Conservation (phyloP, 306 rosid genomes). For the Casuarina glauca region DNA sequence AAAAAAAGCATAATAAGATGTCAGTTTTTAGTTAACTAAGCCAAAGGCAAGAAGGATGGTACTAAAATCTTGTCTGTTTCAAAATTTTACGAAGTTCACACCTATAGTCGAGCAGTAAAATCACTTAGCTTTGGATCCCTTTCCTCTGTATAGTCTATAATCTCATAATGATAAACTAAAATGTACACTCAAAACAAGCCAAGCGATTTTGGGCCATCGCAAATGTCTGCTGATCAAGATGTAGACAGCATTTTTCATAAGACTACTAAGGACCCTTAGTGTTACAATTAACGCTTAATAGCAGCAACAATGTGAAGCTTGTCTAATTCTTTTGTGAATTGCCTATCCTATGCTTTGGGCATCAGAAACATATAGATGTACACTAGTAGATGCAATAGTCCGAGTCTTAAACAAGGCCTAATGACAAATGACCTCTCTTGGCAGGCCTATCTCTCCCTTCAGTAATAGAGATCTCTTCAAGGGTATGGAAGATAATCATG, state of each 20-base stretch:
- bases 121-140: not conserved
- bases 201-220: not conserved
- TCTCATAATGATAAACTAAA: not conserved
- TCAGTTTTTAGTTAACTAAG: conserved; percentile 7
- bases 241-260: not conserved
- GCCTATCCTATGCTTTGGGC: not conserved
- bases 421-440: not conserved
- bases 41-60: too few relatives aligned
- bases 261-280: not conserved
- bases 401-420: not conserved
- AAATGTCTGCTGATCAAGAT: not conserved
- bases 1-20: not conserved
- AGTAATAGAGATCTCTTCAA: not conserved
- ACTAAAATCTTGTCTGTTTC: not conserved
- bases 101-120: not conserved
- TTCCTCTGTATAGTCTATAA: not conserved
- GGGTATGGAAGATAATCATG: conserved; percentile 90
- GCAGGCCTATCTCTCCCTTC: not conserved
- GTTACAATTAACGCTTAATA: not conserved
- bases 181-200: not conserved
- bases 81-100: not conserved
- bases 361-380: not conserved
- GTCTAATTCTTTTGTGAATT: not conserved
- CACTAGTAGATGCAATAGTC: not conserved
- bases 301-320: not conserved